These are phyloP conservation scores for Alternaria sp. DNA, from an alignment of 2,329 filamentous ascomycete genomes.

Conservation along the genomic window DNA sequence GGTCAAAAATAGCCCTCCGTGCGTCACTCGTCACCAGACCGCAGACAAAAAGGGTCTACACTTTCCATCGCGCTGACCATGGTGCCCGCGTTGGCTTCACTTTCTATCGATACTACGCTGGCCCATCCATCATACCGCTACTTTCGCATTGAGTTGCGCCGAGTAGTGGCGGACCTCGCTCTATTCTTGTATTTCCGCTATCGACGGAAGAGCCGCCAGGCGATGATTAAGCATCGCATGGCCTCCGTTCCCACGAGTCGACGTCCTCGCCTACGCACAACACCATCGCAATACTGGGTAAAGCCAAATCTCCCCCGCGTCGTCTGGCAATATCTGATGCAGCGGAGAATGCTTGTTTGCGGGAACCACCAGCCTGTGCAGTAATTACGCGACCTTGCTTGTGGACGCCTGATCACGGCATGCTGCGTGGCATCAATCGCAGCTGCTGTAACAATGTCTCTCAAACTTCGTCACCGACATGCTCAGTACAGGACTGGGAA, in stretches of 20 bases:
- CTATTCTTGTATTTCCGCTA: constrained; percentile 13
- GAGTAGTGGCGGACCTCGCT: constrained; percentile 8
- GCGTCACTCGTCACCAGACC: constrained; percentile 32
- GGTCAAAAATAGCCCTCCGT: constrained; percentile 40
- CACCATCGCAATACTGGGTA: constrained; percentile 18
- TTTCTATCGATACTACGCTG: constrained; percentile 21
- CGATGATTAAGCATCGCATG: background rate
- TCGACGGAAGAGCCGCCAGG: constrained; percentile 1
- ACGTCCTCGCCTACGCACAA: background rate
- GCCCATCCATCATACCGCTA: constrained; percentile 13
- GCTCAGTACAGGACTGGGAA: constrained; percentile 29
- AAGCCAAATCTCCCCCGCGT: constrained; percentile 17
- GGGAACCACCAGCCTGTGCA: constrained; percentile 2
- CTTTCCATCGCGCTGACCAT: constrained; percentile 12
- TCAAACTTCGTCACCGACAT: constrained; percentile 9
- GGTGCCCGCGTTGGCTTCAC: constrained; percentile 11
- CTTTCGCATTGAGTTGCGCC: constrained; percentile 9
- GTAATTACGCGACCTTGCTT: constrained; percentile 22
- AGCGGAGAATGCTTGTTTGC: constrained; percentile 25
- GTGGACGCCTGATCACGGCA: constrained; percentile 4
- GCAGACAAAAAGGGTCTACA: constrained; percentile 13
- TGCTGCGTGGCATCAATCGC: constrained; percentile 1
- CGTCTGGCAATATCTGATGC: constrained; percentile 22
- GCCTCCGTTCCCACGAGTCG: background rate
- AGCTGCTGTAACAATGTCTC: constrained; percentile 1